Conservation (phyloP, 148 eudicot genomes). For the Vaccinium vitisidaea region DNA sequence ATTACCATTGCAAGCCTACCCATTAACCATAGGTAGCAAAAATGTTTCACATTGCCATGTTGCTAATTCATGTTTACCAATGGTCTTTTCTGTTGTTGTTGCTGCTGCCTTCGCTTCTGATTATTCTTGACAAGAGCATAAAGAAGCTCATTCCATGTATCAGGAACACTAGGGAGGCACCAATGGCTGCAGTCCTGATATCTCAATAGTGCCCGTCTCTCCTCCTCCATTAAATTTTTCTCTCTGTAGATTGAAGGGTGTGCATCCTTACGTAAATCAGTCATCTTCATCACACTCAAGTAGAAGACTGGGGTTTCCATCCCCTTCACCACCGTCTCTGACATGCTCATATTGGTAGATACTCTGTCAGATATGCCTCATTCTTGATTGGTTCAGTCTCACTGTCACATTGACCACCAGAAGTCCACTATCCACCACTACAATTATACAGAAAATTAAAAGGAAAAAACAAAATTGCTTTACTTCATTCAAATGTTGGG, state of each 20-base stretch:
- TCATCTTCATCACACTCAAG: constrained; percentile 64
- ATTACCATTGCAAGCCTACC: not conserved
- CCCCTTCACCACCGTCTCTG: constrained; percentile 42
- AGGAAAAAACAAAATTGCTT: not conserved
- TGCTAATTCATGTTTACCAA: not conserved
- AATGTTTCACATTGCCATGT: not conserved
- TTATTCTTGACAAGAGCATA: constrained; percentile 45
- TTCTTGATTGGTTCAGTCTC: constrained; percentile 52
- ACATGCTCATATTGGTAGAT: constrained; percentile 36
- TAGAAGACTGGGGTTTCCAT: constrained; percentile 52
- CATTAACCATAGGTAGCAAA: not conserved
- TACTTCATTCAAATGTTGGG: not conserved
- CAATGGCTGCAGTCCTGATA: constrained; percentile 83
- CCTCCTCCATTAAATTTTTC: constrained; percentile 42
- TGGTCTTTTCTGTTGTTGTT: not conserved
- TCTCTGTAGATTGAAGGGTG: constrained; percentile 64
- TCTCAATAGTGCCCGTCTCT: constrained; percentile 38
- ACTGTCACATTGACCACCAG: constrained; percentile 52
- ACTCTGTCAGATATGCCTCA: constrained; percentile 30
- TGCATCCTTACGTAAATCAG: constrained; percentile 67
- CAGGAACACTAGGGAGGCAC: constrained; percentile 92
- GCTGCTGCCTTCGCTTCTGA: constrained; percentile 23
- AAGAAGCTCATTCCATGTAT: constrained; percentile 74
- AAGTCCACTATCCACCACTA: constrained; percentile 52
- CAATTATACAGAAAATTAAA: not conserved